phyloP scores from a whole-genome alignment of 179 eudicot genomes.

The Beta macrorhiza region DNA sequence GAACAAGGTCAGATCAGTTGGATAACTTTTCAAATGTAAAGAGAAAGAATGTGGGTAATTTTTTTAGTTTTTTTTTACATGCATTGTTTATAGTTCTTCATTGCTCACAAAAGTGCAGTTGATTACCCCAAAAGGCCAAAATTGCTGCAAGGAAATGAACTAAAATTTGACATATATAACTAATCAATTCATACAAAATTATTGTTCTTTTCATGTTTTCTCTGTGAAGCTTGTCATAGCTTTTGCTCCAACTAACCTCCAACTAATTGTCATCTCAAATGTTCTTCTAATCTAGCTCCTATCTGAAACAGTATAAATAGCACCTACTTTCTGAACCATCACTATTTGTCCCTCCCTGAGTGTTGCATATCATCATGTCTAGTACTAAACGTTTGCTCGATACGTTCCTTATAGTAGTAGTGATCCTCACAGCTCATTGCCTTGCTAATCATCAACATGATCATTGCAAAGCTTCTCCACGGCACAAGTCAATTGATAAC shows the following conservation, averaged over 20 bases:
- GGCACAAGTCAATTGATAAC: not conserved
- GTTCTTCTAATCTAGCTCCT: not conserved
- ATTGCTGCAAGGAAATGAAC: too few relatives aligned
- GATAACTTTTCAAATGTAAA: not conserved
- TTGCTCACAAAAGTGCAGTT: too few relatives aligned
- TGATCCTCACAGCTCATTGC: not conserved
- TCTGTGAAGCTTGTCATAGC: not conserved
- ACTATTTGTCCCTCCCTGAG: not conserved
- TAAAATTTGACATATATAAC: too few relatives aligned
- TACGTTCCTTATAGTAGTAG: not conserved
- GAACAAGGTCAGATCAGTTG: not conserved
- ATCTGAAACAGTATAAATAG: not conserved
- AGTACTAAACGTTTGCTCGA: not conserved
- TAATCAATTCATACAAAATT: not conserved
- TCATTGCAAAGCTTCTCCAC: conserved; percentile 4
- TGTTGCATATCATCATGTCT: conserved; percentile 5
- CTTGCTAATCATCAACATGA: not conserved
- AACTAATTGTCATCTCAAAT: not conserved
- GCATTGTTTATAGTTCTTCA: too few relatives aligned
- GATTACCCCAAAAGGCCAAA: too few relatives aligned
- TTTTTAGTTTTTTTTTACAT: not conserved
- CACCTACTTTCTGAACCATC: not conserved
- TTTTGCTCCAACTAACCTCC: not conserved
- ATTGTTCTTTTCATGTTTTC: not conserved
- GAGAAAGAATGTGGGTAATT: not conserved